Evolutionary conservation across 2,329 filamentous ascomycete species (phyloP), one percentile per base, ranked within the genome.

Genomic region (Bipolaris victoriae): DNA sequence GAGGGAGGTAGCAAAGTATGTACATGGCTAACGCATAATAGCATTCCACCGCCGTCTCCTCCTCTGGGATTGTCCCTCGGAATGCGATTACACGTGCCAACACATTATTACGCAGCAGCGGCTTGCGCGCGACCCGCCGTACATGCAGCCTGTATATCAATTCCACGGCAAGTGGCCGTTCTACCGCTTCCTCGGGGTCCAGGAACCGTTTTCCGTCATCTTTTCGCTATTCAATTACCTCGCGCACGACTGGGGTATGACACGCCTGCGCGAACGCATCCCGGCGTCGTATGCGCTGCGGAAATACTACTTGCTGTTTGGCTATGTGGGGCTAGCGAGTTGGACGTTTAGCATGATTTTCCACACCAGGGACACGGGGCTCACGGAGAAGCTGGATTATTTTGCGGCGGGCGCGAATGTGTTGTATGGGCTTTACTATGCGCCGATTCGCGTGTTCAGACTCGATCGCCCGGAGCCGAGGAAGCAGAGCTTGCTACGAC

Each of bases 81-180:
- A 99, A 84, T 99, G 95, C 86, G 93, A 99, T 82, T 96, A 99
- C 81, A 89, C 91, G 60, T 99, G 95, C 82, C 95, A 99, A 77
- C 94, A 96, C 82, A 89, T 97, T 75, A 84, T 96, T 58, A 98
- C 95, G 55, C 79, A 86, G 67, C 79, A 80, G 57, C 91, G 94
- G 62, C 79, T 92, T 64, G 80, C 85, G 24, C 81, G 84, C 61
- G 84, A 86, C 58, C 85, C 86, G 33, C 85, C 85, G 0, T 87
- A 88, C 80, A 79, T 85, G 61, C 77, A 86, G 29, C 84, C 88
- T 10, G 78, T 97, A 48, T 88, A 94, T 55, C 95, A 99, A 79
- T 99, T 93, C 82, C 92, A 99, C 80, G 95, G 95, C 31, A 99
- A 99, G 84, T 99, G 95, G 95, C 95, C 95, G 37, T 99, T 99